Percentiles rank a stretch among this genome's conserved stretches.
Conservation (phyloP, 495 filamentous ascomycete genomes). For the Penicillium soppii region DNA sequence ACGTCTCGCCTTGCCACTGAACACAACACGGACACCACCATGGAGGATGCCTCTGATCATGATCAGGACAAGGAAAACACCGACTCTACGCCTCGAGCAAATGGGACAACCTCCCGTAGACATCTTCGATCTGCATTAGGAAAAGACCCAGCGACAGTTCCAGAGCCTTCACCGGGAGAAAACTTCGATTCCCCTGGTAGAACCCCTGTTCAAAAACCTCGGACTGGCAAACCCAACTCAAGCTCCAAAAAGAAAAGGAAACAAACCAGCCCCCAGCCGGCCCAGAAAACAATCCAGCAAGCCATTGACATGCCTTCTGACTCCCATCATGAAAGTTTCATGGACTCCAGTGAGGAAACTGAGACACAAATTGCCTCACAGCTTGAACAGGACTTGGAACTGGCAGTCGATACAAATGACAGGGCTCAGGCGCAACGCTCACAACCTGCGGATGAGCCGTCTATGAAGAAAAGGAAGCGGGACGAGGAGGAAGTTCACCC, state of each 20-base stretch:
- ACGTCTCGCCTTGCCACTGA: slow-evolving; percentile 8
- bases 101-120: slow-evolving; percentile 24
- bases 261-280: background rate
- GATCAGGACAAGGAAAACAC: slow-evolving; percentile 14
- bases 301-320: background rate
- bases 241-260: slow-evolving; percentile 2
- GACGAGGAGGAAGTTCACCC: slow-evolving; percentile 18
- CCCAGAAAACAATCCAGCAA: background rate
- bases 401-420: slow-evolving; percentile 29
- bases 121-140: slow-evolving; percentile 31
- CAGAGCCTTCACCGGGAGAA: background rate
- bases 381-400: slow-evolving; percentile 42
- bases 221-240: background rate
- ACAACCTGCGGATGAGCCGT: slow-evolving; percentile 5
- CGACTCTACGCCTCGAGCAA: slow-evolving; percentile 2
- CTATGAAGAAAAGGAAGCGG: slow-evolving; percentile 43
- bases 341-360: slow-evolving; percentile 41
- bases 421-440: background rate
- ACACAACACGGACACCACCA: background rate
- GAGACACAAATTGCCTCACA: slow-evolving; percentile 47
- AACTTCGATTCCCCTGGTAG: background rate
- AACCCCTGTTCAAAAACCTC: slow-evolving; percentile 1
- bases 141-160: slow-evolving; percentile 13
- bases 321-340: slow-evolving; percentile 7
- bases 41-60: background rate